Evolutionary conservation across 768 basidiomycete species (phyloP).

Genomic region (Russula foetens): DNA sequence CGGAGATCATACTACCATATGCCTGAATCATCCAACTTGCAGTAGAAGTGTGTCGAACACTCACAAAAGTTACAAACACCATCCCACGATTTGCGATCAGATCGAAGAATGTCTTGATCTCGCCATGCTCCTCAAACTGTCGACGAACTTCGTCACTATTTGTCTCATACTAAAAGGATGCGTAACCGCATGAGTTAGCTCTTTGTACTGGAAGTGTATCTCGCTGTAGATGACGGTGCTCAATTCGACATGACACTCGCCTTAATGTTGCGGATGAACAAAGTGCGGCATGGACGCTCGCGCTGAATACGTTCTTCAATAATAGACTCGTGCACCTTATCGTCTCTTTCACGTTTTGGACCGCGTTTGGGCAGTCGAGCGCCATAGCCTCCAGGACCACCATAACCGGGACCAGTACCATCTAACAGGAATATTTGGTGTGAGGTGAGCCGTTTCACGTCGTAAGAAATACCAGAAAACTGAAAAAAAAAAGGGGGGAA

Average conservation of each 20-base stretch:
- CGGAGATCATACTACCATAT: slow-evolving; percentile 74
- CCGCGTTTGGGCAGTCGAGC: slow-evolving; percentile 37
- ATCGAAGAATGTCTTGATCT: slow-evolving; percentile 97
- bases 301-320: slow-evolving; percentile 92
- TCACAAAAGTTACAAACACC: slow-evolving; percentile 97
- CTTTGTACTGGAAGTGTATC: not conserved
- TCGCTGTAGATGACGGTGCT: not conserved
- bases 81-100: slow-evolving; percentile 92
- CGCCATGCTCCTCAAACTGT: slow-evolving; percentile 88
- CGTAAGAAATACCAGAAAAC: slow-evolving; percentile 14
- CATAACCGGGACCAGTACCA: slow-evolving; percentile 49
- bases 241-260: slow-evolving; percentile 44
- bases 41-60: slow-evolving; percentile 29
- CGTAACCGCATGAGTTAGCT: slow-evolving; percentile 8
- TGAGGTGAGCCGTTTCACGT: slow-evolving; percentile 20
- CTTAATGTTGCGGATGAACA: slow-evolving; percentile 98
- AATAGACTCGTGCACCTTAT: slow-evolving; percentile 83
- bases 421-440: slow-evolving; percentile 42
- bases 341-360: slow-evolving; percentile 70
- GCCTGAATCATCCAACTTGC: not conserved
- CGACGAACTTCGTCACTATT: slow-evolving; percentile 76
- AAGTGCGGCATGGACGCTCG: slow-evolving; percentile 89
- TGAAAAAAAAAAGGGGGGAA: not conserved
- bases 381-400: slow-evolving; percentile 38
- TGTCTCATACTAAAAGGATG: slow-evolving; percentile 67